Base-by-base conservation (phyloP, 2,329 filamentous ascomycete species). In the Lecanosticta acicola region DNA sequence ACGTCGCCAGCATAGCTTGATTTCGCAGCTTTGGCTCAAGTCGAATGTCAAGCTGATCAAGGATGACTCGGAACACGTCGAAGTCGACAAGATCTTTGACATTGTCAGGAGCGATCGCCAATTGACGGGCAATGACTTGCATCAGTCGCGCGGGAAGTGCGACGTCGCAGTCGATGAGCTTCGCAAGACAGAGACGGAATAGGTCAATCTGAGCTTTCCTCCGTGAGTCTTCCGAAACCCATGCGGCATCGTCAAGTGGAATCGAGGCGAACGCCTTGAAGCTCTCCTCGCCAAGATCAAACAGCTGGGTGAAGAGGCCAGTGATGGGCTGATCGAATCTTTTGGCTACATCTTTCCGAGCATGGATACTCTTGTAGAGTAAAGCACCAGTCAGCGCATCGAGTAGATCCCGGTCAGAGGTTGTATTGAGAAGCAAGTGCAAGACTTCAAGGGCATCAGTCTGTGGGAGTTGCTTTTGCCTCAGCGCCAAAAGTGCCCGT, bases 151-250 rank as follows among this genome's bases (percentile, higher is more conserved):
- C 78, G 32, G 80, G 77, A 49, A 79, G 66, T 46, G 95, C 87
- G 59, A 90, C 81, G 43, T 88, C 89, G 36, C 87, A 88, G 64
- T 94, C 87, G 83, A 96, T 94, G 57, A 96, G 73, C 60, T 86
- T 85, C 18, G 90, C 90, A 55, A 96, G 80, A 56, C 91, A 82
- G 46, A 94, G 79, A 60, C 84, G 79, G 45, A 85, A 84, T 60
- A 84, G 73, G 60, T 87, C 83, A 57, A 67, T 53, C 50, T 73
- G 68, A 2, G 68, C 70, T 9, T 62, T 59, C 20, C 60, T 77
- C 69, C 69, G 78, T 39, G 58, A 50, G 48, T 67, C 59, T 36
- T 71, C 64, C 17, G 64, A 61, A 1, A 58, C 45, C 73, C 73
- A 76, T 13, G 67, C 49, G 1, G 57, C 45, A 7, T 66, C 58